These are phyloP conservation scores for Candida sojae DNA, from an alignment of 1,139 yeast species.

Conservation along the genomic window DNA sequence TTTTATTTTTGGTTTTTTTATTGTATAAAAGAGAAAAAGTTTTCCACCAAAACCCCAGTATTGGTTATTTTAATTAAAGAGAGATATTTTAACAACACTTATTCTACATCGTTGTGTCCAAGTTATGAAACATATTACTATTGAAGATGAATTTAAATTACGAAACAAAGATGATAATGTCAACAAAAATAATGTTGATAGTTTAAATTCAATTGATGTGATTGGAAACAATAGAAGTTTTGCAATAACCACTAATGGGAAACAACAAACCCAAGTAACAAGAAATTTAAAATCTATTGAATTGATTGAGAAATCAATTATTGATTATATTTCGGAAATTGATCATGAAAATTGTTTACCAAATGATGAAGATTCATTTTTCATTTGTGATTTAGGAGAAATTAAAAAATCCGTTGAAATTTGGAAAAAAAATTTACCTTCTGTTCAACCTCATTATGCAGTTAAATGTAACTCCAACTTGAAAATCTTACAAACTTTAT, in stretches of 20 bases:
- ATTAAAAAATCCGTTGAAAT: constrained; percentile 57
- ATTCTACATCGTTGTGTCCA: constrained; percentile 4
- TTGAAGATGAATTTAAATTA: constrained; percentile 8
- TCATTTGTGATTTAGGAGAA: constrained; percentile 82
- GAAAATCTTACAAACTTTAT: constrained; percentile 58
- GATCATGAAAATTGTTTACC: constrained; percentile 66
- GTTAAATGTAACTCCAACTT: constrained; percentile 88
- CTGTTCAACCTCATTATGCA: constrained; percentile 84
- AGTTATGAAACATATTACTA: constrained; percentile 28
- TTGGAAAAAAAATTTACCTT: constrained; percentile 70
- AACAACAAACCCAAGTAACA: neutral
- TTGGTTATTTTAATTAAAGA: neutral
- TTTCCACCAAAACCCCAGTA: neutral
- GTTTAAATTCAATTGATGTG: constrained; percentile 1
- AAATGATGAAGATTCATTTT: constrained; percentile 86
- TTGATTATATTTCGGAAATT: constrained; percentile 43
- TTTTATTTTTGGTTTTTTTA: constrained; percentile 2
- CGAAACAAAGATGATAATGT: neutral
- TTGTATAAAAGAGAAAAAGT: neutral
- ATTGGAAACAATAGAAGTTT: neutral
- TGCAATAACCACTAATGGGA: neutral
- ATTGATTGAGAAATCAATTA: constrained; percentile 43
- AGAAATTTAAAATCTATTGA: constrained; percentile 7
- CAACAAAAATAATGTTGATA: neutral
- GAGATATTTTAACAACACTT: neutral